Evolutionary conservation across 768 basidiomycete species (phyloP), one percentile per base, ranked within the genome.

Genomic region (Russula lepida): DNA sequence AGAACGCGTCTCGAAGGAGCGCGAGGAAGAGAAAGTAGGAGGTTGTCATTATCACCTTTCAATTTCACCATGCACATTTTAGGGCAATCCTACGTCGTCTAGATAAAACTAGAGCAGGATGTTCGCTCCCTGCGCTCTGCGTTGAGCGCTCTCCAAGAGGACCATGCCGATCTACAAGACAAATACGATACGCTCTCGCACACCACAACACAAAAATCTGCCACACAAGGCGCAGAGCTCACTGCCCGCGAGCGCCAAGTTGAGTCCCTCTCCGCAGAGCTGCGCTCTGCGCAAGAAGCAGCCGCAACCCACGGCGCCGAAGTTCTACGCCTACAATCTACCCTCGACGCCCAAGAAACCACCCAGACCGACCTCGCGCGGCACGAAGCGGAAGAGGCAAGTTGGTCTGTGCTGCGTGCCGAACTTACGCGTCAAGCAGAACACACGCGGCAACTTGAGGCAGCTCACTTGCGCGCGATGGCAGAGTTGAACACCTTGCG

Each of bases 371-470:
- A 67, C 61, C 46, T 69, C 51, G 57, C 66, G 3, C 74, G 57
- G 13, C 67, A 50, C n/a, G 67, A 66, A 13, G 73, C 68, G 11
- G 78, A 84, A 27, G 81, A 81, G 41, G 81, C 82, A 60, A 80
- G 78, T 57, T 86, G 85, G 83, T 70, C 68, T 0, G 73, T 91
- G 15, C 78, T 92, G 1, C 75, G 84, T 7, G 84, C 85, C 12
- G 88, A 91, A 60, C 74, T 92, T 3, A 79, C 83, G 48, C 80
- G 83, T 1, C 88, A 89, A 64, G 80, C 84, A 0, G 71, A 74
- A 1, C 82, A 91, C 65, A 72, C 86, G 49, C 80, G 81, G 0
- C 76, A 74, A 0, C 74, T 91, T 0, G 88, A 92, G 69, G 68
- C 74, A 6, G 75, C 76, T 3, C 90, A 90, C 62, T 72, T 78